Conservation (phyloP, 345 rosid genomes). For the Moricandia moricandioides region DNA sequence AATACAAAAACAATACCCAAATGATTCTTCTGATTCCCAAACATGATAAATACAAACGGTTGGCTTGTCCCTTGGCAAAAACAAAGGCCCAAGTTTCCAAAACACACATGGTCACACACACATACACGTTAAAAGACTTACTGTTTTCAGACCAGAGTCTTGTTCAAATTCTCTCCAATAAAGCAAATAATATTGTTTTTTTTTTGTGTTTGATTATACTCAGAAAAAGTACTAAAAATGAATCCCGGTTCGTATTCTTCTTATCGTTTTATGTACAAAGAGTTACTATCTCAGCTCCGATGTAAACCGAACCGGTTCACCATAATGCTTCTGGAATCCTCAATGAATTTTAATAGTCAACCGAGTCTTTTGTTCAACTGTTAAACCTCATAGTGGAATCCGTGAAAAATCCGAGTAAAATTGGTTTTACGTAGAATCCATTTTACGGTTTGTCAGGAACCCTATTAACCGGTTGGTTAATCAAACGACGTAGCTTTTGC, state of each 20-base stretch:
- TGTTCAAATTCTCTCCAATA: not conserved
- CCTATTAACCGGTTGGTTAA: constrained; percentile 44
- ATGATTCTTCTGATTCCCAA: not conserved
- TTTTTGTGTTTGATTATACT: not conserved
- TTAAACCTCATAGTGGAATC: not conserved
- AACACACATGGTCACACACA: not conserved
- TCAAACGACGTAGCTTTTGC: constrained; percentile 38
- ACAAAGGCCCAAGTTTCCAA: not conserved
- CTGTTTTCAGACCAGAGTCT: not conserved
- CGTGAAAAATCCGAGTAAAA: not conserved
- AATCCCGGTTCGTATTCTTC: not conserved
- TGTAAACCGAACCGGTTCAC: constrained; percentile 24
- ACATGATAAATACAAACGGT: not conserved
- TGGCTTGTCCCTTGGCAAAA: not conserved
- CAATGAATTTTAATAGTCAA: not conserved
- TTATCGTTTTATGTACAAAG: constrained; percentile 10
- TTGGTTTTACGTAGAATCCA: not conserved
- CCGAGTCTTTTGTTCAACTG: not conserved
- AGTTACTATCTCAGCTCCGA: constrained; percentile 14
- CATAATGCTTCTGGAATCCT: constrained; percentile 8
- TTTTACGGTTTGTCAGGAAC: constrained; percentile 6
- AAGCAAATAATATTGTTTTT: not conserved
- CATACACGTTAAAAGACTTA: not conserved
- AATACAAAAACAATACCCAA: not conserved
- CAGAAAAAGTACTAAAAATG: not conserved